phyloP scores from a whole-genome alignment of 352 stramenopile genomes.

The Plasmopara halstedii region DNA sequence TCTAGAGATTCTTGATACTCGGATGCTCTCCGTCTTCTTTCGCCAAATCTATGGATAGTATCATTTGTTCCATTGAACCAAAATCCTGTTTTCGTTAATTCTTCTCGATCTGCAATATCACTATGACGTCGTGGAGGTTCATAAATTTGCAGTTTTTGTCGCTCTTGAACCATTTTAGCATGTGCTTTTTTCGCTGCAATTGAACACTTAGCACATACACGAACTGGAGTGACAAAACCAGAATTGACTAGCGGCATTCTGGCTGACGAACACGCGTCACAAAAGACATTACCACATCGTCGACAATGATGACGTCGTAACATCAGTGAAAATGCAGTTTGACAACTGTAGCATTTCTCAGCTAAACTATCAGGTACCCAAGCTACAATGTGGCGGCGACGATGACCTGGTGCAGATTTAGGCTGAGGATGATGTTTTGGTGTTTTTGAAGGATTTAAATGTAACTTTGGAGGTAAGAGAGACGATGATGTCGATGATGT shows the following conservation, averaged over 20 bases:
- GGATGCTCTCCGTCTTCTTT: slow-evolving; percentile 9
- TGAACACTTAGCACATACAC: slow-evolving; percentile 77
- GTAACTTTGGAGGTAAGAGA: neutral
- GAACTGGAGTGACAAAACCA: slow-evolving; percentile 59
- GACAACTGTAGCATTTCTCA: slow-evolving; percentile 68
- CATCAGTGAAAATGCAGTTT: slow-evolving; percentile 56
- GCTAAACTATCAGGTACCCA: slow-evolving; percentile 82
- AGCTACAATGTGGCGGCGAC: slow-evolving; percentile 35
- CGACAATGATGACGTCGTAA: slow-evolving; percentile 83
- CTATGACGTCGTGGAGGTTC: slow-evolving; percentile 22
- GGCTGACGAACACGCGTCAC: slow-evolving; percentile 74
- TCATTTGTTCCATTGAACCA: too few relatives aligned
- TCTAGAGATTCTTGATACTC: slow-evolving; percentile 3
- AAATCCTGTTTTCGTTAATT: too few relatives aligned
- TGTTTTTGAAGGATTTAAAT: neutral
- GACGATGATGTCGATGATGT: neutral
- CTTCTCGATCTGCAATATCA: slow-evolving; percentile 12
- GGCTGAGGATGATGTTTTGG: slow-evolving; percentile 4
- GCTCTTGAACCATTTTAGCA: slow-evolving; percentile 56
- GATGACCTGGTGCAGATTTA: slow-evolving; percentile 12
- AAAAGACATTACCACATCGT: slow-evolving; percentile 86
- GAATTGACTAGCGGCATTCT: slow-evolving; percentile 70
- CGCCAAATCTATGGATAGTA: too few relatives aligned
- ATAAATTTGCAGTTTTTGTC: slow-evolving; percentile 22
- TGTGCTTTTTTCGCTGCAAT: slow-evolving; percentile 63